Evolutionary conservation across 805 yeast genomes (phyloP), one percentile per base, ranked within the genome.

Genomic region (Saturnispora kantuleensis): DNA sequence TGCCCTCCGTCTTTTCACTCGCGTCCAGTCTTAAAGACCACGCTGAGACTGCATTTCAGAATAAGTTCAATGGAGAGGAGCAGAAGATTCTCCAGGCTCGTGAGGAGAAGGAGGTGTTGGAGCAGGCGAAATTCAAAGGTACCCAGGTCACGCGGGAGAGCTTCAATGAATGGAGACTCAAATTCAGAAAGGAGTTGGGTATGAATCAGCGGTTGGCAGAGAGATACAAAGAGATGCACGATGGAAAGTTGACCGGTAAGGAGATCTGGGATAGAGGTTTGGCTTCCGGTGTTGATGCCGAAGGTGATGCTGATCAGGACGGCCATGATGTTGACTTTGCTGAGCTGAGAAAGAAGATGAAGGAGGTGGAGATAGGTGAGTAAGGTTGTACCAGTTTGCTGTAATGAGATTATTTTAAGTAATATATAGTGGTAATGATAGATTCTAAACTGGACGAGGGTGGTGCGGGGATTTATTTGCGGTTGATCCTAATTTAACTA

Each of bases 211-310:
- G 78, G 51, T 72, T 76, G 45, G 64, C 63, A 31, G 66, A 69
- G 42, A 70, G 85, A 51, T 72, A 73, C 48, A 61, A 65, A 33
- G 60, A 59, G n/a, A 74, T 79, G 56, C 90, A 84, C 57, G 72
- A 71, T 37, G 94, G 93, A 7, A 84, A 80, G 62, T 64, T 88
- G 56, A 81, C 95, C 0, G 98, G 98, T 18, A 74, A 77, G 54
- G 90, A 87, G 64, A 84, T 93, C 48, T 90, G 90, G 58, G 97
- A 88, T 58, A 73, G 73, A 56, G 97, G 97, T 38, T 73, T 93
- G 53, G 95, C 84, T 35, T 81, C 80, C 42, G 79, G 67, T 18
- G 89, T 77, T 36, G 80, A 72, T 37, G 71, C 66, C 11, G 77
- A 69, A 5, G 75, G 59, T 3, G 50, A 39, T 21, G 52, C 41